phyloP scores from a whole-genome alignment of 345 rosid species.

The Anastatica hierochuntica region DNA sequence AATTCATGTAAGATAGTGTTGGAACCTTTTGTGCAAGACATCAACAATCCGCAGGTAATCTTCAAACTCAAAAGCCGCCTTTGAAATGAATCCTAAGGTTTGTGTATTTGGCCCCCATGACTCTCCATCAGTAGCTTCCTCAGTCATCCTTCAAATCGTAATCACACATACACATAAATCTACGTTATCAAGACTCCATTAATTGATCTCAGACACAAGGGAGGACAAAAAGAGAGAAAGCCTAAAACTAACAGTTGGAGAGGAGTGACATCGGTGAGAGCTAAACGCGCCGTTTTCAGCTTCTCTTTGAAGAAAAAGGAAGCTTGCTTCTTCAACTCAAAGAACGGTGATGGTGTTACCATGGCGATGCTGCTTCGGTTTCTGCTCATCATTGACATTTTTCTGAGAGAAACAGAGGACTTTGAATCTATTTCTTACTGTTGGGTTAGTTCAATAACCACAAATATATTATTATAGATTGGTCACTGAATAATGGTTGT shows the following conservation, averaged over 20 bases:
- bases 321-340: slow-evolving; percentile 78
- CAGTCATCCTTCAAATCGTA: slow-evolving; percentile 48
- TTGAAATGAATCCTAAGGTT: slow-evolving; percentile 62
- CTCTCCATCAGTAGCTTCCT: slow-evolving; percentile 66
- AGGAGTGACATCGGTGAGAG: slow-evolving; percentile 83
- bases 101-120: slow-evolving; percentile 55
- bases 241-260: slow-evolving; percentile 29
- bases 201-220: too few relatives aligned
- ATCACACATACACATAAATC: too few relatives aligned
- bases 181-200: too few relatives aligned
- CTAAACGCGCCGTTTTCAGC: slow-evolving; percentile 82
- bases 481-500: not conserved
- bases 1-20: too few relatives aligned
- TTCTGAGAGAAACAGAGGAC: not conserved
- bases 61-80: slow-evolving; percentile 88
- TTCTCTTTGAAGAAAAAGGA: slow-evolving; percentile 90
- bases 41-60: slow-evolving; percentile 72
- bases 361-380: slow-evolving; percentile 30
- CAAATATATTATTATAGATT: not conserved
- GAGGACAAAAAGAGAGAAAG: too few relatives aligned
- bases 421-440: not conserved
- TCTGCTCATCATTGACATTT: slow-evolving; percentile 51
- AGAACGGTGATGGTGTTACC: slow-evolving; percentile 50
- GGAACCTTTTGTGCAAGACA: slow-evolving; percentile 68
- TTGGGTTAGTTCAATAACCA: slow-evolving; percentile 6